Percentiles rank a stretch among this genome's conserved stretches.
Conservation (phyloP, 345 rosid genomes). For the Diplotaxis tenuifolia region DNA sequence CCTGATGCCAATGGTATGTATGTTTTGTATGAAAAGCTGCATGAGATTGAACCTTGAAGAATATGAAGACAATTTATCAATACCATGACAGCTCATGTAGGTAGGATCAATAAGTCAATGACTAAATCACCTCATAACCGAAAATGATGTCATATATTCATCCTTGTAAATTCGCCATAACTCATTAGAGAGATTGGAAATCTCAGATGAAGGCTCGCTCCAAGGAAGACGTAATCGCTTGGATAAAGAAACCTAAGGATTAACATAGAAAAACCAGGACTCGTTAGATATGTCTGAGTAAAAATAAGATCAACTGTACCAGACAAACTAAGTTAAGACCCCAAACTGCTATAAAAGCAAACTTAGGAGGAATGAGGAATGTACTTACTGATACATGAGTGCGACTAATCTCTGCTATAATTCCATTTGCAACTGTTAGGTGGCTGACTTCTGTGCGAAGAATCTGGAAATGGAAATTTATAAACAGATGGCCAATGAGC, state of each 20-base stretch:
- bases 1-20: conserved; percentile 65
- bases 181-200: conserved; percentile 48
- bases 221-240: conserved; percentile 81
- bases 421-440: conserved; percentile 69
- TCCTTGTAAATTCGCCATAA: conserved; percentile 89
- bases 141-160: conserved; percentile 71
- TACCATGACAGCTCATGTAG: conserved; percentile 4
- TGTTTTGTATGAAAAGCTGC: conserved; percentile 70
- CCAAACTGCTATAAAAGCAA: conserved; percentile 2
- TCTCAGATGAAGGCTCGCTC: conserved; percentile 48
- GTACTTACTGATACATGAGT: conserved; percentile 80
- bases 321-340: conserved; percentile 10
- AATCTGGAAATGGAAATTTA: conserved; percentile 44
- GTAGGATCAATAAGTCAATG: conserved; percentile 12
- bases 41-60: conserved; percentile 80
- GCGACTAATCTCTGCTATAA: conserved; percentile 62
- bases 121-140: conserved; percentile 73
- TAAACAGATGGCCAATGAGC: background rate
- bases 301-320: conserved; percentile 9
- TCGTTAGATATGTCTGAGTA: conserved; percentile 18
- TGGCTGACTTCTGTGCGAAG: conserved; percentile 62
- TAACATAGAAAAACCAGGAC: conserved; percentile 24
- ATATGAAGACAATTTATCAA: conserved; percentile 15
- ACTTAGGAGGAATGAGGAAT: background rate
- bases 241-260: conserved; percentile 69